Evolutionary conservation across 78 protist genomes (phyloP), one percentile per base, ranked within the genome.

Genomic region (Guillardia theta): DNA sequence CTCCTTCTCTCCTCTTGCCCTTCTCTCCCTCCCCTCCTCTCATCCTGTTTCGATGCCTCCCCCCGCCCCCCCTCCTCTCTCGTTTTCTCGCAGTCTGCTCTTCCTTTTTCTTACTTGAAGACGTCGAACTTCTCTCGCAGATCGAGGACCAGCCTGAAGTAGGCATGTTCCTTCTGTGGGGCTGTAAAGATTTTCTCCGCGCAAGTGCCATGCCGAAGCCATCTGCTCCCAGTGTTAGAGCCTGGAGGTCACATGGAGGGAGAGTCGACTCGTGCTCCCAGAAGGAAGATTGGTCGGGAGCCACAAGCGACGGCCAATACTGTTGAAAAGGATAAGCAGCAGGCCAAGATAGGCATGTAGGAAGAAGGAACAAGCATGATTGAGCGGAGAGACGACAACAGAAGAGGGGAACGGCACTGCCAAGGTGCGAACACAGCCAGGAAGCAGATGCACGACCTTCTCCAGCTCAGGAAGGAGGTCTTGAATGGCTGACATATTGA

Each of bases 301-400:
- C 39, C 37, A 78, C 90, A 30, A 78, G 90, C 44, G 44, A n/a
- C 33, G 90, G 90, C 90, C 90, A 78, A 48, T 78, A 78, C 48
- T 58, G n/a, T n/a, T n/a, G n/a, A n/a, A n/a, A n/a, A n/a, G n/a
- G n/a, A n/a, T n/a, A n/a, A n/a, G n/a, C n/a, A n/a, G n/a, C n/a
- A n/a, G n/a, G n/a, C n/a, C n/a, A n/a, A n/a, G n/a, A n/a, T n/a
- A n/a, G n/a, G n/a, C n/a, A n/a, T n/a, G n/a, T n/a, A n/a, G n/a
- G n/a, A n/a, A n/a, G n/a, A n/a, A n/a, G n/a, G n/a, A n/a, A n/a
- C n/a, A n/a, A n/a, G n/a, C n/a, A n/a, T n/a, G n/a, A n/a, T n/a
- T n/a, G n/a, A n/a, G n/a, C n/a, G n/a, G n/a, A n/a, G n/a, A n/a
- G n/a, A n/a, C n/a, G n/a, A n/a, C n/a, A n/a, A n/a, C n/a, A n/a